Evolutionary conservation across 2,329 filamentous ascomycete species (phyloP).

Genomic region (Colletotrichum limetticola): DNA sequence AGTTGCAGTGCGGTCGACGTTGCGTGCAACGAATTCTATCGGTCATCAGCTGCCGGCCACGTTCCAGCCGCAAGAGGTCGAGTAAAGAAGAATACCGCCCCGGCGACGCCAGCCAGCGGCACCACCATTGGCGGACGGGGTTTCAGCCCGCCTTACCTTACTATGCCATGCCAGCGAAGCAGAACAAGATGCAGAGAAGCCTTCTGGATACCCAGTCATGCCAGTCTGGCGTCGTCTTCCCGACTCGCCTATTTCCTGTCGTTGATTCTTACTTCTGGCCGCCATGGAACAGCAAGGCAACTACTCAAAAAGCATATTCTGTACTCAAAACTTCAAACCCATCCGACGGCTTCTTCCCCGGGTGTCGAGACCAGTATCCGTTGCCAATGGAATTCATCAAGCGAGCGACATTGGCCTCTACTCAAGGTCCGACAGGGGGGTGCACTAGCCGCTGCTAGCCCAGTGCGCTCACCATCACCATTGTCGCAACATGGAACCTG

Average conservation of each 20-base stretch:
- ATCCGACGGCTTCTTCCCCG: constrained; percentile 14
- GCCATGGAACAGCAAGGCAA: not conserved
- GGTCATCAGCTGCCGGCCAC: constrained; percentile 19
- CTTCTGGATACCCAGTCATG: not conserved
- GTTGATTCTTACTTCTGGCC: not conserved
- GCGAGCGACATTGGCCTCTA: constrained; percentile 28
- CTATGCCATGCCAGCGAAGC: constrained; percentile 18
- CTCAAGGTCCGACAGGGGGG: constrained; percentile 24
- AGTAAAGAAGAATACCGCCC: not conserved
- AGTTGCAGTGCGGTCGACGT: constrained; percentile 12
- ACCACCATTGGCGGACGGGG: not conserved
- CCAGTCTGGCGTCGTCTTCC: not conserved
- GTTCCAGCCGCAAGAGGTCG: constrained; percentile 12
- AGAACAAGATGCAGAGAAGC: constrained; percentile 6
- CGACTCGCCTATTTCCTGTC: not conserved
- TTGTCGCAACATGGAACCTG: constrained; percentile 3
- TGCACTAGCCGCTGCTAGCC: constrained; percentile 24
- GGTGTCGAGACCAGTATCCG: constrained; percentile 14
- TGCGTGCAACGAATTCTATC: constrained; percentile 23
- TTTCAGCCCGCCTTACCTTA: constrained; percentile 9
- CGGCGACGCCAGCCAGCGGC: constrained; percentile 22
- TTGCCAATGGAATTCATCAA: constrained; percentile 17
- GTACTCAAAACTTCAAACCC: not conserved
- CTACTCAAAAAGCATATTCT: not conserved
- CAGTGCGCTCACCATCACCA: constrained; percentile 17